Evolutionary conservation across 495 filamentous ascomycete species (phyloP).

Genomic region (Tetracladium setigerum): DNA sequence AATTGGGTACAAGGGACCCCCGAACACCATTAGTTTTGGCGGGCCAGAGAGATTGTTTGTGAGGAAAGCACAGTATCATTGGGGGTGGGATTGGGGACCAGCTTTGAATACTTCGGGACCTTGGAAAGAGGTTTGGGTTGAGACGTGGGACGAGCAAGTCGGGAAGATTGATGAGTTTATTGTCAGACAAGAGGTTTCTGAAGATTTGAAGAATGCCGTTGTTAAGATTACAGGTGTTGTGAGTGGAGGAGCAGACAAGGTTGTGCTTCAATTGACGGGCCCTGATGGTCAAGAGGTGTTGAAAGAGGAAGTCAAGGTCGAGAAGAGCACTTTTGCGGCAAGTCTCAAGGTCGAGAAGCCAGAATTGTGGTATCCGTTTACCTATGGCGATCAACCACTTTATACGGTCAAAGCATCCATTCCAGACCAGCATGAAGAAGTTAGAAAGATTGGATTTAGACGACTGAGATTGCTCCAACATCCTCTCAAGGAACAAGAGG

Average conservation of each 20-base stretch:
- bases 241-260: slow-evolving; percentile 24
- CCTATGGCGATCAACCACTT: slow-evolving; percentile 57
- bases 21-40: slow-evolving; percentile 39
- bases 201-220: slow-evolving; percentile 37
- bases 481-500: slow-evolving; percentile 41
- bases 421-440: slow-evolving; percentile 19
- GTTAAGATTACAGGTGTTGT: slow-evolving; percentile 36
- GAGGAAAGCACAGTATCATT: slow-evolving; percentile 65
- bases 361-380: slow-evolving; percentile 65
- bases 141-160: slow-evolving; percentile 42
- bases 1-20: slow-evolving; percentile 21
- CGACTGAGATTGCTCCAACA: slow-evolving; percentile 52
- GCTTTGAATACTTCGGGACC: slow-evolving; percentile 63
- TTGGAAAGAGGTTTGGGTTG: slow-evolving; percentile 61
- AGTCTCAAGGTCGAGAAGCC: slow-evolving; percentile 46
- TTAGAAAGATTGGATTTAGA: slow-evolving; percentile 57
- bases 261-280: slow-evolving; percentile 27
- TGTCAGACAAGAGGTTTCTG: slow-evolving; percentile 38
- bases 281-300: slow-evolving; percentile 36
- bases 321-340: slow-evolving; percentile 29
- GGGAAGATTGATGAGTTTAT: slow-evolving; percentile 46
- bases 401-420: slow-evolving; percentile 46
- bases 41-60: slow-evolving; percentile 49
- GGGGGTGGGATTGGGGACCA: slow-evolving; percentile 84
- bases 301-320: slow-evolving; percentile 26